Base-by-base conservation (phyloP, 805 yeast species). In the Cyberlindnera japonica region DNA sequence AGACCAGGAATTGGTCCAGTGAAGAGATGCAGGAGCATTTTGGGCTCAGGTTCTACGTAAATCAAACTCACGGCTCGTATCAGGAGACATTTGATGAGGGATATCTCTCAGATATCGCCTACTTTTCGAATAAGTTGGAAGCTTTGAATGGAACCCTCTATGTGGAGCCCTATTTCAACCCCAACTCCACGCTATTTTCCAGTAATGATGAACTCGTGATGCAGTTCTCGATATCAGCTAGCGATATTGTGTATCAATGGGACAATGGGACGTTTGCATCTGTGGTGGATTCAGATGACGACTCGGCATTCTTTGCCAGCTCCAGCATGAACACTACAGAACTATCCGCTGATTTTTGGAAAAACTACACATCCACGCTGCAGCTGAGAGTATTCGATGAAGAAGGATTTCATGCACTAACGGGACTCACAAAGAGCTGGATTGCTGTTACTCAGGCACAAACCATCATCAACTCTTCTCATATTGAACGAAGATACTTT, bases 271-370 rank as follows among this genome's bases (percentile, higher is more conserved):
- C 76, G 10, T 73, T 78, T 74, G 71, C 78, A 0, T 52, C 60
- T 25, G 63, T 83, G 14, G 74, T 84, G 2, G 96, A 87, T 56
- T 64, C 89, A 0, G 95, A 86, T 61, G 74, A 75, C 51, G 65
- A 69, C 14, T 74, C 85, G 25, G 89, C 84, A 0, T 63, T 86
- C 44, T 65, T 88, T 24, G 75, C 76, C 16, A 80, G 90, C 1
- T 79, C 79, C 3, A 71, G 72, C 48, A 69, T 75, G 33, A 55
- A 71, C 14, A 37, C 57, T 2, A 53, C 54, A 6, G 11, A 18
- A 5, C 35, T 32, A 12, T 38, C 10, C 9, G 33, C 45, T 4
- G 43, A 49, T 15, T 20, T 27, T 16, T 33, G 45, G 38, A 35
- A 26, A 20, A 36, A 43, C 32, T 34, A 38, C 7, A 43, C 44